Evolutionary conservation across 1,284 basidiomycete species (phyloP), one percentile per base, ranked within the genome.

Genomic region (Ustilago sp.): DNA sequence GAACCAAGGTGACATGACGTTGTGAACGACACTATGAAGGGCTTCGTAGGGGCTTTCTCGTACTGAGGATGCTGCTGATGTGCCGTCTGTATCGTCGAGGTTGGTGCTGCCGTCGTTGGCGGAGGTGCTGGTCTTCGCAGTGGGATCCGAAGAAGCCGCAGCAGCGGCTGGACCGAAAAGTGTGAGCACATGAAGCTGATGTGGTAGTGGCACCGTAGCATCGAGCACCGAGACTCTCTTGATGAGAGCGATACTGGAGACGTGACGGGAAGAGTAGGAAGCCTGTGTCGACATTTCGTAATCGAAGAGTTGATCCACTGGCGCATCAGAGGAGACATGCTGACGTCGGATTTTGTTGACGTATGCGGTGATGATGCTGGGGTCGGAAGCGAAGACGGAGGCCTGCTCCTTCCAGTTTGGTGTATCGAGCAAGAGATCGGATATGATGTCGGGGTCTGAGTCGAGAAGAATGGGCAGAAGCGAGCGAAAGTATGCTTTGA

Each of bases 1-100:
- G 82, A 99, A 98, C 92, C 94, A 98, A 0, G 96, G 95, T 74
- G 98, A 95, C 55, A 98, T 94, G 82, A 94, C 96, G 75, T 91
- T 92, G 83, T 96, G 97, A 12, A 99, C 94, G 32, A 99, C 90
- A n/a, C 94, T 93, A 86, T 98, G 95, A 19, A 99, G 88, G 83
- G 94, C 94, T 86, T 98, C 96, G 83, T 98, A 99, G 0, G 96
- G 95, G 43, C 77, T 81, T 59, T 82, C 80, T 2, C 79, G 72
- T 8, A 85, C 69, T 13, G 63, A 63, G 23, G 34, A 83, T 31
- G 74, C 57, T 32, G 56, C 51, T 12, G 43, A 35, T 13, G 60
- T 58, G 41, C 43, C 70, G 38, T 77, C 75, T 59, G 23, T 54
- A 56, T 55, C 35, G 51, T 36, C n/a, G 61, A 57, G 15, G 63